These are phyloP conservation scores for Cladobotryum protrusum DNA, from an alignment of 2,329 filamentous ascomycete genomes.

Conservation along the genomic window DNA sequence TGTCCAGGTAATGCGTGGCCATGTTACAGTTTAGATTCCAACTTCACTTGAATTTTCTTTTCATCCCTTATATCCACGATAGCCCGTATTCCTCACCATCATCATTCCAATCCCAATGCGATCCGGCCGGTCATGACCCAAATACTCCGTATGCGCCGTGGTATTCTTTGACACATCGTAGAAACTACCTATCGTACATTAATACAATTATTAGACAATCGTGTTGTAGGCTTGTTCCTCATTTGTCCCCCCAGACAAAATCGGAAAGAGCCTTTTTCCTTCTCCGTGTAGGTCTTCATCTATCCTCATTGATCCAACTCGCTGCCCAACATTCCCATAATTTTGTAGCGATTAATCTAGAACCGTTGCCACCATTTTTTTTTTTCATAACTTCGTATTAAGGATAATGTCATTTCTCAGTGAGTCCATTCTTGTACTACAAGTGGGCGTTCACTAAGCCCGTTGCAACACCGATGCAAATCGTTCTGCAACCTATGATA, in stretches of 20 bases:
- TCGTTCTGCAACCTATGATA: constrained; percentile 29
- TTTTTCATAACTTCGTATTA: constrained; percentile 7
- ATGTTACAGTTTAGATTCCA: constrained; percentile 20
- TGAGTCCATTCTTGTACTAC: background rate
- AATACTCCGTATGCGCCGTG: constrained; percentile 16
- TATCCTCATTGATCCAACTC: constrained; percentile 11
- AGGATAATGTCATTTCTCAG: background rate
- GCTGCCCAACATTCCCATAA: constrained; percentile 5
- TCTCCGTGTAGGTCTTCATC: constrained; percentile 10
- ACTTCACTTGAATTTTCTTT: background rate
- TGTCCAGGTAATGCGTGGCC: constrained; percentile 29
- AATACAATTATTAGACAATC: constrained; percentile 30
- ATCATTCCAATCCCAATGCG: constrained; percentile 6
- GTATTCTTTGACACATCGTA: constrained; percentile 21
- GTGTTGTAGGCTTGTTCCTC: constrained; percentile 13
- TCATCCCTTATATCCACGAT: background rate
- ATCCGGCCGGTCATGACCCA: constrained; percentile 4
- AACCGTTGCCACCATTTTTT: constrained; percentile 1
- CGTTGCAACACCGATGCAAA: constrained; percentile 31
- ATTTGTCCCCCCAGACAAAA: constrained; percentile 21
- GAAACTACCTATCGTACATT: constrained; percentile 30
- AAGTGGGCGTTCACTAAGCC: constrained; percentile 16
- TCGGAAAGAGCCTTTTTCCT: constrained; percentile 10
- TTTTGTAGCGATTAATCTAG: background rate
- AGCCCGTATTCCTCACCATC: background rate